These are phyloP conservation scores for Achaetomium macrosporum DNA, from an alignment of 2,329 filamentous ascomycete species.

Conservation along the genomic window DNA sequence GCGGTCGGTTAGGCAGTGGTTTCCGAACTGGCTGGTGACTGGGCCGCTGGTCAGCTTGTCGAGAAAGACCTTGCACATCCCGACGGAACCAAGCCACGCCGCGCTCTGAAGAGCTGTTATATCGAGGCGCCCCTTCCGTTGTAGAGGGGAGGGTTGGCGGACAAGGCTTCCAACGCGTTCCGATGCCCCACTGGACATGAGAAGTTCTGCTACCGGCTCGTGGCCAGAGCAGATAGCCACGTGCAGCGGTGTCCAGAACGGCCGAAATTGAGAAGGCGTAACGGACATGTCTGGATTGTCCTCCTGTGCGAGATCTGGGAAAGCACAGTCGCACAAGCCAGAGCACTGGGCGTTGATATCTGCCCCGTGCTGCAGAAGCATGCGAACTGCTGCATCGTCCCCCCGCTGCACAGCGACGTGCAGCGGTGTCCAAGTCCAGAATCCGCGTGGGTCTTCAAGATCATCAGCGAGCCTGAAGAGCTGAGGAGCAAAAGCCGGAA, in stretches of 20 bases:
- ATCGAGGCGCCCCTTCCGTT: background rate
- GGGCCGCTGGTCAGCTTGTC: too few relatives aligned
- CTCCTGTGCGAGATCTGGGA: background rate
- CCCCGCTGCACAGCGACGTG: background rate
- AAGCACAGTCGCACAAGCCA: background rate
- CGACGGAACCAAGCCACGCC: background rate
- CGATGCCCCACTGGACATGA: background rate
- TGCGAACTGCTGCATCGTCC: background rate
- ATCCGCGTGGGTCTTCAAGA: background rate
- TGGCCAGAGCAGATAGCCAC: constrained; percentile 3
- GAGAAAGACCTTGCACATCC: background rate
- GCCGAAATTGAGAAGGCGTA: background rate
- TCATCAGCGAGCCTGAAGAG: too few relatives aligned
- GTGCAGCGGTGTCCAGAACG: constrained; percentile 4
- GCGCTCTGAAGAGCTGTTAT: background rate
- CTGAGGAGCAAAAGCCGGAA: too few relatives aligned
- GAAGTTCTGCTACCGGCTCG: background rate
- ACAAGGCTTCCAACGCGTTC: background rate
- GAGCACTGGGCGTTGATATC: background rate
- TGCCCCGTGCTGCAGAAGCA: constrained; percentile 3
- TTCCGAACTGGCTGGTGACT: too few relatives aligned
- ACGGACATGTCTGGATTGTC: background rate
- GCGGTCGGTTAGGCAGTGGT: background rate
- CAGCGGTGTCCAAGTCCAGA: constrained; percentile 3
- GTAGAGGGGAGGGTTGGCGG: background rate